Evolutionary conservation across 2,329 filamentous ascomycete genomes (phyloP).

Genomic region (Fusarium nisikadoi): DNA sequence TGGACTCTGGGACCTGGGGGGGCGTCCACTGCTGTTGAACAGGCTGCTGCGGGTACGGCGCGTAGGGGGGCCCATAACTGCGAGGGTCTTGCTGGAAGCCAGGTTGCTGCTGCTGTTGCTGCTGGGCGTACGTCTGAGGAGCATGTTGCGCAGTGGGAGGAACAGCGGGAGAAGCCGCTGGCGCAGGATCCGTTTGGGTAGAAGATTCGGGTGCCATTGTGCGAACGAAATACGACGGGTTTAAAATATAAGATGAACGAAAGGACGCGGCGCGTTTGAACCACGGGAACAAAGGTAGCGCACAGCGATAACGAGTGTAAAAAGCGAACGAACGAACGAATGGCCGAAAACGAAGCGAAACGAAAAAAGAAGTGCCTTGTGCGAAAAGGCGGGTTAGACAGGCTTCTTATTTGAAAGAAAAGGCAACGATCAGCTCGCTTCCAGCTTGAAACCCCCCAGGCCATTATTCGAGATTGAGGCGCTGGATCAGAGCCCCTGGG

Average conservation of each 20-base stretch:
- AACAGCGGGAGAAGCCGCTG: conserved; percentile 12
- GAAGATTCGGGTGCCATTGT: conserved; percentile 40
- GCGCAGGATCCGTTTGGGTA: conserved; percentile 35
- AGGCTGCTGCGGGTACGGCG: conserved; percentile 38
- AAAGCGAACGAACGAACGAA: conserved; percentile 20
- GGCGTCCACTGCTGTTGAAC: conserved; percentile 31
- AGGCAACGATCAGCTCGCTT: conserved; percentile 4
- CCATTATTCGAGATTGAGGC: conserved; percentile 7
- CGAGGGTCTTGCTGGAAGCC: conserved; percentile 37
- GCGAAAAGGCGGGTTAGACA: conserved; percentile 2
- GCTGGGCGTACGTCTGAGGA: conserved; percentile 10
- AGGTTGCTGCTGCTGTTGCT: conserved; percentile 27
- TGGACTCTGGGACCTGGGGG: conserved; percentile 23
- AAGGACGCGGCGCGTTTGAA: not conserved
- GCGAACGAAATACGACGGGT: not conserved
- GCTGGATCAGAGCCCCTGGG: conserved; percentile 12
- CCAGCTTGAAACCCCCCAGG: conserved; percentile 12
- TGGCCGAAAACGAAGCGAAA: conserved; percentile 1
- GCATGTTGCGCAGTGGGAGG: conserved; percentile 27
- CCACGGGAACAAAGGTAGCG: not conserved
- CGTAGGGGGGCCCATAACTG: conserved; percentile 43
- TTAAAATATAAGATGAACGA: not conserved
- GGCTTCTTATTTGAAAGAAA: conserved; percentile 20
- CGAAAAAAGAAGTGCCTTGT: not conserved
- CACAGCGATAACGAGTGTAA: conserved; percentile 18